Evolutionary conservation across 2,329 filamentous ascomycete genomes (phyloP).

Genomic region (Cytospora chrysosperma): DNA sequence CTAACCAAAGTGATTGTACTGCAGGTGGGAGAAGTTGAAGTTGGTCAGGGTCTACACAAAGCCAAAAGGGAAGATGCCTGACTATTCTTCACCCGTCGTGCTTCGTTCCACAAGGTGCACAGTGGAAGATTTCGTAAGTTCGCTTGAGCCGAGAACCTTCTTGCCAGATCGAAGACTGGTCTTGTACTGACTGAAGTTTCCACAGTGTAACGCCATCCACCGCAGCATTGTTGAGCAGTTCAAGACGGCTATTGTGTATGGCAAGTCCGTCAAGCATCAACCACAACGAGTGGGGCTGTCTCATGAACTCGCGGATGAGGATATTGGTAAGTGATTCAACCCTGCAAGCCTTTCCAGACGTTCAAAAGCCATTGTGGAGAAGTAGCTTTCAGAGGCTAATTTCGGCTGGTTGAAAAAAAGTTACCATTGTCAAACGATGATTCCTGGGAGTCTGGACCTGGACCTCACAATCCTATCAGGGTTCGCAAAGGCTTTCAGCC

Average conservation of each 20-base stretch:
- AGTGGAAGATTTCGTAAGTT: constrained; percentile 92
- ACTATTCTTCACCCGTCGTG: constrained; percentile 90
- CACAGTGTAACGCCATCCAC: constrained; percentile 93
- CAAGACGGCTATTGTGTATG: constrained; percentile 93
- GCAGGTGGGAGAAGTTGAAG: constrained; percentile 86
- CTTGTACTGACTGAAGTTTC: constrained; percentile 37
- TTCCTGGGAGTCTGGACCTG: constrained; percentile 12
- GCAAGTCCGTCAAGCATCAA: constrained; percentile 97
- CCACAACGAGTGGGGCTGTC: constrained; percentile 89
- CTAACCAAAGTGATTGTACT: constrained; percentile 18
- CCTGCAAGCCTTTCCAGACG: constrained; percentile 1
- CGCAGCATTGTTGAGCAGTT: constrained; percentile 95
- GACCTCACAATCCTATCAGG: constrained; percentile 6
- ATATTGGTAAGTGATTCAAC: constrained; percentile 71
- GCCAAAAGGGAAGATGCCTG: constrained; percentile 90
- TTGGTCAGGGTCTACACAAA: constrained; percentile 95
- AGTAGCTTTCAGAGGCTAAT: constrained; percentile 28
- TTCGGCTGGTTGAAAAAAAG: constrained; percentile 35
- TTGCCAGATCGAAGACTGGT: not conserved
- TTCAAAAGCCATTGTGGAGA: constrained; percentile 1
- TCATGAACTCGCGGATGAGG: constrained; percentile 93
- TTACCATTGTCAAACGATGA: constrained; percentile 70
- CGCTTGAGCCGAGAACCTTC: not conserved
- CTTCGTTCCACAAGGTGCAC: constrained; percentile 79
- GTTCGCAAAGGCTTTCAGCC: constrained; percentile 25